Evolutionary conservation across 495 filamentous ascomycete species (phyloP).

Genomic region (Chlorociboria aeruginascens): DNA sequence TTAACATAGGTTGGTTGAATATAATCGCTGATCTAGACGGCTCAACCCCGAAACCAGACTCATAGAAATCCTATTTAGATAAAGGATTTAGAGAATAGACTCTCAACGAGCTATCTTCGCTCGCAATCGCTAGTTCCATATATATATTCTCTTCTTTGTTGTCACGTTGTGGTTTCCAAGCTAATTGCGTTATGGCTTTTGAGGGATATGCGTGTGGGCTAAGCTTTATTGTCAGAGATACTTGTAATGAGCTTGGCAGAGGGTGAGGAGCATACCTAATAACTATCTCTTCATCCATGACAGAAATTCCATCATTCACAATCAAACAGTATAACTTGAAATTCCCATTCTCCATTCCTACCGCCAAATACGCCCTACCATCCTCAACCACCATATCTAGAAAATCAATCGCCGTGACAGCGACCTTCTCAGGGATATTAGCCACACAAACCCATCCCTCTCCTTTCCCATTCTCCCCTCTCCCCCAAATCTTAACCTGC

Average conservation of each 20-base stretch:
- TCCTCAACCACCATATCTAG: constrained; percentile 14
- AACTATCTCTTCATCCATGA: constrained; percentile 30
- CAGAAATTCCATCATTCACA: constrained; percentile 25
- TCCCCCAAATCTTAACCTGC: constrained; percentile 65
- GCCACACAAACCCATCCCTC: constrained; percentile 33
- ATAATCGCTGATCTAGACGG: no score
- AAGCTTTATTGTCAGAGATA: constrained; percentile 14
- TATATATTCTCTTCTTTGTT: constrained; percentile 4
- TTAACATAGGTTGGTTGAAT: neutral
- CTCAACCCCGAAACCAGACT: no score
- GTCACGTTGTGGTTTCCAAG: constrained; percentile 50
- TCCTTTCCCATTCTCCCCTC: constrained; percentile 10
- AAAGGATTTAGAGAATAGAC: constrained; percentile 43
- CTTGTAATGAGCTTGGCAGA: no score
- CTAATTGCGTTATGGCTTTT: constrained; percentile 60
- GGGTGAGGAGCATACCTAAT: no score
- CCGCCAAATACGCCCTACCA: constrained; percentile 36
- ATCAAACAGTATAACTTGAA: constrained; percentile 31
- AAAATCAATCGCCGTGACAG: constrained; percentile 74
- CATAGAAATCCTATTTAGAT: neutral
- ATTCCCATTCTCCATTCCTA: constrained; percentile 51
- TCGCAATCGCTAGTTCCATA: constrained; percentile 38
- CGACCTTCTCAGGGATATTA: constrained; percentile 40
- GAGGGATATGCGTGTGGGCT: constrained; percentile 52
- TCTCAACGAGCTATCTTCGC: constrained; percentile 71